Percentiles rank a stretch among this genome's conserved stretches.
phyloP scores from a whole-genome alignment of 352 stramenopile genomes.

The Phytopythium kandeliae region DNA sequence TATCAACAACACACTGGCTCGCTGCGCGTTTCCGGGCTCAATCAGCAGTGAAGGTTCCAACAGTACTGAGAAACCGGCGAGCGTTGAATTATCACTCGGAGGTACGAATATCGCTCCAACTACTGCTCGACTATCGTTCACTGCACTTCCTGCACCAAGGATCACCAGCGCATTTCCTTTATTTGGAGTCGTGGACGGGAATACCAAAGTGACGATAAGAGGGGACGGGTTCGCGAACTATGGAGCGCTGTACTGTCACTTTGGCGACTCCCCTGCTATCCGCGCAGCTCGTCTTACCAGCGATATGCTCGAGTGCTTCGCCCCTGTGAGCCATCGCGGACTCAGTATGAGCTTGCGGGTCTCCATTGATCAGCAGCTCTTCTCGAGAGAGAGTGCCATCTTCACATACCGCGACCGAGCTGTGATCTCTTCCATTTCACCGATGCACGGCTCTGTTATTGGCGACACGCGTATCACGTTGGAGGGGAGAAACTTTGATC shows the following conservation, averaged over 20 bases:
- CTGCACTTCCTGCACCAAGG: conserved; percentile 8
- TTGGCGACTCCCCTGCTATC: conserved; percentile 10
- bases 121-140: conserved; percentile 8
- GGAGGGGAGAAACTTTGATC: conserved; percentile 17
- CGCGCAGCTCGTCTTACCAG: conserved; percentile 6
- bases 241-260: conserved; percentile 20
- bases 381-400: conserved; percentile 7
- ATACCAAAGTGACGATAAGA: conserved; percentile 12
- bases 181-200: conserved; percentile 13
- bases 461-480: conserved; percentile 17
- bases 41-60: not conserved
- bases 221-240: conserved; percentile 13
- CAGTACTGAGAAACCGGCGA: not conserved
- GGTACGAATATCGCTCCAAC: conserved; percentile 8
- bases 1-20: conserved; percentile 7
- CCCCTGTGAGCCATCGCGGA: conserved; percentile 14
- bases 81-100: conserved; percentile 13
- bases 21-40: conserved; percentile 16
- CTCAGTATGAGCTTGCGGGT: conserved; percentile 9
- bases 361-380: conserved; percentile 18
- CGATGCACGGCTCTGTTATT: conserved; percentile 22
- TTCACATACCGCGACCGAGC: conserved; percentile 24
- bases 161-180: conserved; percentile 15
- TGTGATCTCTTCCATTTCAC: conserved; percentile 12
- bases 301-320: conserved; percentile 17